These are phyloP conservation scores for Phytopythium boreale DNA, from an alignment of 352 stramenopile genomes.

Conservation along the genomic window DNA sequence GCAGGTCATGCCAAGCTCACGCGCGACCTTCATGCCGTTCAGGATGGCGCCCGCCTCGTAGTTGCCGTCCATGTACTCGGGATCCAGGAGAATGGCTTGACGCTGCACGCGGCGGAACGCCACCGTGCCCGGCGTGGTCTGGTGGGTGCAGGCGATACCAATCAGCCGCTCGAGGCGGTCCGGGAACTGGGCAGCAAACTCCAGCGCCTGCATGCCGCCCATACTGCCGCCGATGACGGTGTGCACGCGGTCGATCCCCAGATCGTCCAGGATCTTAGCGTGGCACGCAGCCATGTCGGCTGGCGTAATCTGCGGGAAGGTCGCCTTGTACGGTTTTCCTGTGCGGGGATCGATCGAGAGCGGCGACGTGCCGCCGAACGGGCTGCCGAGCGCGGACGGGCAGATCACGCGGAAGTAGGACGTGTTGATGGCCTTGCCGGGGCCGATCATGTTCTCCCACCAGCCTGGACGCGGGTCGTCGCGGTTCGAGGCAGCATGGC, in stretches of 20 bases:
- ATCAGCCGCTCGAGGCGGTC: constrained; percentile 67
- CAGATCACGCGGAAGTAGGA: constrained; percentile 88
- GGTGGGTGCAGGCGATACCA: constrained; percentile 80
- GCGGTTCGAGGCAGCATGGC: constrained; percentile 77
- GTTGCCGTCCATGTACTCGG: constrained; percentile 75
- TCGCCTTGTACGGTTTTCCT: constrained; percentile 56
- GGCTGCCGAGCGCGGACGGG: constrained; percentile 78
- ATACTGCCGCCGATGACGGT: constrained; percentile 86
- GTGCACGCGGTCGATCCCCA: constrained; percentile 73
- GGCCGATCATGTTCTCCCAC: constrained; percentile 89
- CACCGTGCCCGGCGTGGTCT: constrained; percentile 85
- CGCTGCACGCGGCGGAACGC: constrained; percentile 83
- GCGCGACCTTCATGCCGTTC: constrained; percentile 82
- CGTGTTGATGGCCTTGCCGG: constrained; percentile 84
- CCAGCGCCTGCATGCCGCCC: constrained; percentile 86
- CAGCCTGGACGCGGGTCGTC: constrained; percentile 77
- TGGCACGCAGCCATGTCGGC: constrained; percentile 83
- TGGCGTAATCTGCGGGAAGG: constrained; percentile 82
- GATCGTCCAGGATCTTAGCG: constrained; percentile 70
- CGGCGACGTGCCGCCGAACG: constrained; percentile 81
- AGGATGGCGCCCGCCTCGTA: constrained; percentile 55
- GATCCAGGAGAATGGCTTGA: constrained; percentile 76
- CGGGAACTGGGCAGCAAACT: constrained; percentile 84
- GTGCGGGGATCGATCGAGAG: constrained; percentile 56
- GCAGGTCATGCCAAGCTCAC: constrained; percentile 85